Evolutionary conservation across 192 early-diverging fungal species (phyloP), one percentile per base, ranked within the genome.

Genomic region (Rhizophlyctis rosea): DNA sequence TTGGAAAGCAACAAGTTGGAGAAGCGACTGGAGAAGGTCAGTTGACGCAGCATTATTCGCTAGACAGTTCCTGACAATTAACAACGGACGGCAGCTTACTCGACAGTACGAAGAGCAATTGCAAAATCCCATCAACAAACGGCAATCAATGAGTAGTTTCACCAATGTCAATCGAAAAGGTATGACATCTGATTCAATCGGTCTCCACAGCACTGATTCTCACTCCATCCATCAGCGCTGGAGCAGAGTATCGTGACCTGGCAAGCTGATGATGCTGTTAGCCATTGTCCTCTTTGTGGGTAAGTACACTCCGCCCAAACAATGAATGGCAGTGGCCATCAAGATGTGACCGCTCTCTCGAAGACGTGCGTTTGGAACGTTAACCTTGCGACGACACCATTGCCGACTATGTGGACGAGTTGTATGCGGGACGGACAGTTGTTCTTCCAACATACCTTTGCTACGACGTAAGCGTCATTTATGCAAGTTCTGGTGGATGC

Each of bases 21-120:
- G 47, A 81, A 78, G 65, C 63, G 81, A 21, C 59, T 81, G 47
- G 81, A 82, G 60, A 82, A 77, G 71, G 80, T 82, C 34, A 24
- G 59, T 4, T 4, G 4, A 7, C n/a, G 24, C 28, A 14, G 54
- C 25, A 24, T 9, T 24, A 5, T 14, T 23, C 50, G 50, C 18
- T 24, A 23, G 5, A 51, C 23, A 25, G 9, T 7, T 5, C n/a
- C n/a, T n/a, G n/a, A n/a, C n/a, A n/a, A n/a, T n/a, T n/a, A n/a
- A n/a, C n/a, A n/a, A n/a, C n/a, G n/a, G n/a, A n/a, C n/a, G n/a
- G n/a, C 31, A 71, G 69, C 58, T 71, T 34, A 44, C 30, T 30
- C 23, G 29, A 23, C 25, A 65, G 33, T 71, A 65, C 33, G 64
- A 55, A 9, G 69, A 67, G 31, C 44, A n/a, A n/a, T n/a, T n/a